Evolutionary conservation across 2,329 filamentous ascomycete genomes (phyloP), one percentile per base, ranked within the genome.

Genomic region (Podosphaera leucotricha): DNA sequence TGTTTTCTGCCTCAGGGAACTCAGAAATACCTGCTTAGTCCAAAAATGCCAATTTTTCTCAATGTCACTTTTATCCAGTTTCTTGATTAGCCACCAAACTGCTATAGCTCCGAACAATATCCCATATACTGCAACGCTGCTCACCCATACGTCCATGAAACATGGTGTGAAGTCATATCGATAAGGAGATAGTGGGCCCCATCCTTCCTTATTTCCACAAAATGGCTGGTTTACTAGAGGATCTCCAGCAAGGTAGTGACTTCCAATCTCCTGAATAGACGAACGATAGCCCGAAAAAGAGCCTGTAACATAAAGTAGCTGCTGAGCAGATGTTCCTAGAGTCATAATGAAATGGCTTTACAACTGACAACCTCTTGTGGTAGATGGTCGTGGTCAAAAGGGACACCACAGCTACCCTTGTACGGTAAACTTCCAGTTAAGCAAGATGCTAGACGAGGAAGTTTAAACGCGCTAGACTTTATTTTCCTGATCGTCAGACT

Each of bases 151-250:
- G 59, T 98, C 92, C 55, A 95, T 76, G 59, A 98, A 98, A 66
- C 90, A 98, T 36, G 90, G 87, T 15, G 90, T 95, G 56, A 98
- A 85, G 64, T 98, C 90, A 62, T 84, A 94, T 60, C 87, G 72
- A 52, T 76, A 68, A 30, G 77, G 76, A 62, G 85, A 94, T 58
- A 98, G 59, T 19, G 90, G 90, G 1, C 92, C 92, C 90, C 90
- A 98, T 55, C 90, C 92, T 62, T 95, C 87, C 44, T 69, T 66
- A 62, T 93, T 90, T 60, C 80, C 75, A 64, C 87, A 95, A 61
- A 94, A 66, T 46, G 82, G 75, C 59, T 92, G 80, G 51, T 43
- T 41, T 19, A 43, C 43, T 43, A 52, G 49, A 43, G 50, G 52
- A 41, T 60, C 60, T 18, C 64, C 59, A 28, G 56, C 67, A 48